Evolutionary conservation across 176 grass and related monocot genomes (phyloP).

Genomic region (Saccharum spontaneum): DNA sequence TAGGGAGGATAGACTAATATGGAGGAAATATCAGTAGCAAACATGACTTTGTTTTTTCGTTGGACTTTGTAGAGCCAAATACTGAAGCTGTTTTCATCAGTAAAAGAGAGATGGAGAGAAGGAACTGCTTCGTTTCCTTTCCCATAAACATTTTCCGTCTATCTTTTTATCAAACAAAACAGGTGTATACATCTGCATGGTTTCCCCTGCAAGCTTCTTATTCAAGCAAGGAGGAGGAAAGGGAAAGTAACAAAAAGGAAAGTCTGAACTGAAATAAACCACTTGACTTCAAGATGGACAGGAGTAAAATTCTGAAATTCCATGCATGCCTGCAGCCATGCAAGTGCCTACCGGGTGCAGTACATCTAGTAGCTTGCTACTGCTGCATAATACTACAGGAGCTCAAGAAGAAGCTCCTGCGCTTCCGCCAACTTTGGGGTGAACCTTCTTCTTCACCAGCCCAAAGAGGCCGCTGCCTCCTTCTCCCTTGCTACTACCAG

Average conservation of each 20-base stretch:
- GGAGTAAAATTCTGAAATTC: not conserved
- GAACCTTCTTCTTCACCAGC: slow-evolving; percentile 37
- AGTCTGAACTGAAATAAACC: not conserved
- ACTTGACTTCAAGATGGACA: not conserved
- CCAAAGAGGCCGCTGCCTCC: not conserved
- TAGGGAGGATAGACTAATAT: too few species aligned
- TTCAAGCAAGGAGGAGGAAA: not conserved
- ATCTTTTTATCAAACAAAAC: not conserved
- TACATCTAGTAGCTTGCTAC: not conserved
- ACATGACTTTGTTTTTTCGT: not conserved
- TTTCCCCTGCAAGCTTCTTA: not conserved
- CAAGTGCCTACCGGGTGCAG: not conserved
- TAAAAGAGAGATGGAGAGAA: not conserved
- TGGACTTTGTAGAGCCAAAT: not conserved
- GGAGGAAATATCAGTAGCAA: not conserved
- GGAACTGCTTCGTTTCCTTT: not conserved
- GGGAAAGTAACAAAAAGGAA: not conserved
- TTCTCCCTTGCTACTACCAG: not conserved
- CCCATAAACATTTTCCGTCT: too few species aligned
- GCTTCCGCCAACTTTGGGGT: not conserved
- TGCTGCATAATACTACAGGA: not conserved
- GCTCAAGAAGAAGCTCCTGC: slow-evolving; percentile 14
- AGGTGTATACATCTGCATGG: not conserved
- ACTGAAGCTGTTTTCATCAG: too few species aligned
- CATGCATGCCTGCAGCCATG: not conserved